A percentile compares a stretch with the other conserved stretches of the same genome.
phyloP scores from a whole-genome alignment of 148 eudicot genomes.

The Limonium bicolor region DNA sequence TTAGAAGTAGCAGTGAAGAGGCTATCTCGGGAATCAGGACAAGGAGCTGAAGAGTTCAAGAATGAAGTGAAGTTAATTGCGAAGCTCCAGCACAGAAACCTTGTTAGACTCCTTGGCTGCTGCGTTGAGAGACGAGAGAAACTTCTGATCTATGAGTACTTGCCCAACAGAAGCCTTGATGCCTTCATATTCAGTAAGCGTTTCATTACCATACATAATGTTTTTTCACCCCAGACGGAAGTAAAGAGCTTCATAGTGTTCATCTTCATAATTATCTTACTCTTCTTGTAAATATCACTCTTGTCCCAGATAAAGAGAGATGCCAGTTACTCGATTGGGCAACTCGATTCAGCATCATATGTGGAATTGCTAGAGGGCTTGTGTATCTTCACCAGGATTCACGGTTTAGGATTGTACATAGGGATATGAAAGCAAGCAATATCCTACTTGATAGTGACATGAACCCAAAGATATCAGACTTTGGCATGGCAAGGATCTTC shows the following conservation, averaged over 20 bases:
- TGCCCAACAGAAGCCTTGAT: conserved; percentile 5
- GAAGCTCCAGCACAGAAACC: conserved; percentile 5
- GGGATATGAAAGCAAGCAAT: conserved; percentile 4
- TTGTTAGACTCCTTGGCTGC: conserved; percentile 5
- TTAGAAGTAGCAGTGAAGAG: conserved; percentile 6
- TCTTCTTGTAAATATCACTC: no score
- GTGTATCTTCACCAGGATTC: conserved; percentile 4
- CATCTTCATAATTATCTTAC: no score
- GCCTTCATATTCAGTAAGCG: background rate
- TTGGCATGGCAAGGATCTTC: conserved; percentile 3
- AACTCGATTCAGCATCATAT: conserved; percentile 3
- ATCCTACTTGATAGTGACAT: background rate
- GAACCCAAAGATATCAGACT: conserved; percentile 4
- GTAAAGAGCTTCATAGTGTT: no score
- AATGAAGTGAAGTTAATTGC: conserved; percentile 6
- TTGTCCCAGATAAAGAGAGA: conserved; percentile 4
- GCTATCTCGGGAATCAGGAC: background rate
- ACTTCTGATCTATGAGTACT: conserved; percentile 1
- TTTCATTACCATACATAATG: no score
- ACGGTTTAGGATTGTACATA: conserved; percentile 1
- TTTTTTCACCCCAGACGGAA: no score
- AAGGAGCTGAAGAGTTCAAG: conserved; percentile 6
- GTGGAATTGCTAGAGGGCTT: conserved; percentile 4
- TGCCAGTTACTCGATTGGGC: background rate
- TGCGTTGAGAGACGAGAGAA: background rate